These are phyloP conservation scores for Beauveria asiatica DNA, from an alignment of 2,329 filamentous ascomycete species.

Conservation along the genomic window DNA sequence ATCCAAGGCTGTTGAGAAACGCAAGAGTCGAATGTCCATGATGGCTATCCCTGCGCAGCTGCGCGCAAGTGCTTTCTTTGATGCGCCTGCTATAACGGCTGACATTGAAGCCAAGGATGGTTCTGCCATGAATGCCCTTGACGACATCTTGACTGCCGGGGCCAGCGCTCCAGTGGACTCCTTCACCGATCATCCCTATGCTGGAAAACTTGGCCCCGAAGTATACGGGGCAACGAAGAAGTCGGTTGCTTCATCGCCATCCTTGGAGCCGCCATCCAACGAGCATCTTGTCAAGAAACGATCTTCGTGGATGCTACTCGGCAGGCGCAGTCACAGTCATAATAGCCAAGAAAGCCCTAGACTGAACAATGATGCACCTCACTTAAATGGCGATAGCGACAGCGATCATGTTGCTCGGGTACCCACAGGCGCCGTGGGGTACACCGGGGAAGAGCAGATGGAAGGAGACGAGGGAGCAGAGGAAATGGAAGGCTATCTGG, in stretches of 20 bases:
- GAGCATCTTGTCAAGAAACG: constrained; percentile 35
- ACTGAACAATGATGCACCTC: constrained; percentile 10
- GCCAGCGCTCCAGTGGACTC: constrained; percentile 79
- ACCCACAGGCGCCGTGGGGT: constrained; percentile 2
- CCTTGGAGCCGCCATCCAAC: constrained; percentile 17
- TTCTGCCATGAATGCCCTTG: constrained; percentile 80
- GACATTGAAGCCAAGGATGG: constrained; percentile 58
- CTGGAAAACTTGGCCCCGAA: constrained; percentile 65
- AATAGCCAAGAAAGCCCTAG: constrained; percentile 21
- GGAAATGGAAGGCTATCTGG: constrained; percentile 48
- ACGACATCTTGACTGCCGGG: constrained; percentile 86
- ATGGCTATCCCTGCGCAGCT: constrained; percentile 65
- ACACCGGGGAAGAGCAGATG: constrained; percentile 18
- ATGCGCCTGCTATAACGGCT: constrained; percentile 49
- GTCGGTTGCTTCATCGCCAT: constrained; percentile 25
- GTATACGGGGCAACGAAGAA: constrained; percentile 58
- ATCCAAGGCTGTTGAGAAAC: constrained; percentile 21
- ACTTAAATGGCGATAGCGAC: not conserved
- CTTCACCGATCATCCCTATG: constrained; percentile 83
- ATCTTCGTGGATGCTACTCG: constrained; percentile 40
- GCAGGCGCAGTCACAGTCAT: constrained; percentile 29
- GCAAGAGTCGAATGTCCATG: constrained; percentile 25
- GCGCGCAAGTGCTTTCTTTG: constrained; percentile 86
- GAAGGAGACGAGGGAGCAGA: constrained; percentile 36
- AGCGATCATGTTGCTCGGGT: constrained; percentile 15